Evolutionary conservation across 2,329 filamentous ascomycete species (phyloP).

Genomic region (Cytospora mali): DNA sequence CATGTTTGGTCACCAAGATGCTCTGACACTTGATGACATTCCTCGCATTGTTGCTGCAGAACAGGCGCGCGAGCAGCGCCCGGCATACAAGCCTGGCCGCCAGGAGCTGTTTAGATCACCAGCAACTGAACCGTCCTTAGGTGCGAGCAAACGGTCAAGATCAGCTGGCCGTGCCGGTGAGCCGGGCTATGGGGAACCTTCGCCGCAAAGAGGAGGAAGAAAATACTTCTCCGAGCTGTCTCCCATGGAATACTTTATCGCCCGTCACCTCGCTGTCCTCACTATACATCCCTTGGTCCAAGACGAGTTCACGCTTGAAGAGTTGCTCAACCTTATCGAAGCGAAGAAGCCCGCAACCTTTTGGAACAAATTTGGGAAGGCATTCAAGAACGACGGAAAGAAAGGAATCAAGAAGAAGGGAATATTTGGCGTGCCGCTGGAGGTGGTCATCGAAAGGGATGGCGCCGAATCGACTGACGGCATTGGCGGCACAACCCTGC

Average conservation of each 20-base stretch:
- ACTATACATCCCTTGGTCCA: constrained; percentile 93
- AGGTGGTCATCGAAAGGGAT: constrained; percentile 87
- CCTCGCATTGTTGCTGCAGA: constrained; percentile 94
- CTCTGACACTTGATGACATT: constrained; percentile 93
- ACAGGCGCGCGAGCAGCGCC: constrained; percentile 87
- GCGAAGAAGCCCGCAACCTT: constrained; percentile 86
- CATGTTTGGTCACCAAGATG: constrained; percentile 88
- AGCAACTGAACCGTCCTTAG: constrained; percentile 63
- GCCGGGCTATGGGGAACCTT: constrained; percentile 53
- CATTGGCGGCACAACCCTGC: constrained; percentile 86
- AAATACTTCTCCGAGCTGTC: constrained; percentile 97
- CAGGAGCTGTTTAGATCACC: constrained; percentile 65
- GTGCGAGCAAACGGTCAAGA: constrained; percentile 69
- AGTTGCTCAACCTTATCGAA: constrained; percentile 89
- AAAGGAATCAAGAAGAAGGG: constrained; percentile 88
- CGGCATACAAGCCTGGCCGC: constrained; percentile 70
- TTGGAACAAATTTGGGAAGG: constrained; percentile 98
- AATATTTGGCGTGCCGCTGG: constrained; percentile 87
- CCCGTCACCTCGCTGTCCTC: constrained; percentile 90
- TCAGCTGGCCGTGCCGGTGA: constrained; percentile 56
- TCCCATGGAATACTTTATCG: constrained; percentile 94
- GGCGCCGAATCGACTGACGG: constrained; percentile 98
- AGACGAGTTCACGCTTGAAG: constrained; percentile 88
- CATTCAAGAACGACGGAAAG: constrained; percentile 83
- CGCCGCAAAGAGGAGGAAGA: constrained; percentile 61